Evolutionary conservation across 2,329 filamentous ascomycete species (phyloP), one percentile per base, ranked within the genome.

Genomic region (Aspergillus pseudoglaucus): DNA sequence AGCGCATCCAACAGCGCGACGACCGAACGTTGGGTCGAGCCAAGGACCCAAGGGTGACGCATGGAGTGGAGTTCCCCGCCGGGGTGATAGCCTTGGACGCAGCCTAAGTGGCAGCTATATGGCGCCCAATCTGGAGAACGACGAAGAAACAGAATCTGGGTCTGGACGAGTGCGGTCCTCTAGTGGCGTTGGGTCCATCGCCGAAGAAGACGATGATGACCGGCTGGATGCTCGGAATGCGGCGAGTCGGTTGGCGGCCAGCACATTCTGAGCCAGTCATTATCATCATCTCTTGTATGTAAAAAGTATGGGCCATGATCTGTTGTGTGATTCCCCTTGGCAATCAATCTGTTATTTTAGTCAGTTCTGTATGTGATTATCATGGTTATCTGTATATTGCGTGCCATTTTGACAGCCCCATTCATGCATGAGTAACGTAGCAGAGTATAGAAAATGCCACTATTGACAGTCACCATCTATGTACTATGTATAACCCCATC

Each of bases 21-120:
- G 91, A 52, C 72, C 84, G 22, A 91, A 83, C 67, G 71, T 96
- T 56, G 87, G 88, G 14, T 87, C 88, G 42, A 93, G 87, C 60
- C 93, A 98, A 70, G 93, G 93, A 0, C 91, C 93, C 44, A 95
- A 95, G 73, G 93, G 93, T n/a, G 93, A 98, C 68, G 86, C 93
- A 14, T 98, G 93, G 93, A 95, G 89, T 60, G 93, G 93, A 49
- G 90, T 96, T 23, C 88, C 90, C 32, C 81, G 93, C 52, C 81
- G 88, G 47, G 83, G 84, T 25, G 88, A 95, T 59, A 84, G 83
- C n/a, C 71, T 89, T 47, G 85, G 80, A 61, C 80, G 90, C 59
- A 90, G 84, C 63, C 78, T 90, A 55, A 89, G 86, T 47, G 83
- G 85, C 42, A 87, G 82, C 63, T 79, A 87, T 54, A 80, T 84